These are phyloP conservation scores for Hypoxylon lenormandii DNA, from an alignment of 495 filamentous ascomycete genomes.

Conservation along the genomic window DNA sequence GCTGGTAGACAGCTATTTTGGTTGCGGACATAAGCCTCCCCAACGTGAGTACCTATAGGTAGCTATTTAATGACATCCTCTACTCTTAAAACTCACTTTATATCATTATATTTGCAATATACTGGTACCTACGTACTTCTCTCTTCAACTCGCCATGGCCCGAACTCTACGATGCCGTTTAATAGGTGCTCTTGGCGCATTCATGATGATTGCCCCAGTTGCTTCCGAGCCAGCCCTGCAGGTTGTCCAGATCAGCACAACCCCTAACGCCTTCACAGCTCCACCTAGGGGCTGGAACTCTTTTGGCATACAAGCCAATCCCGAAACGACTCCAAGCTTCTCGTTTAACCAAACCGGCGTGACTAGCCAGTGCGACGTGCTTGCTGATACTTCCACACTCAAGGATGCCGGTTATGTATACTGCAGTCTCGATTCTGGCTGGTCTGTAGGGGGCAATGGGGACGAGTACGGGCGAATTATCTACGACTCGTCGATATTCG, in stretches of 20 bases:
- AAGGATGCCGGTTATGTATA: slow-evolving; percentile 41
- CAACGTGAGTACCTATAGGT: no score
- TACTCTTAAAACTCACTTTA: no score
- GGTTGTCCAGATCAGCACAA: slow-evolving; percentile 19
- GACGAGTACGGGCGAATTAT: slow-evolving; percentile 49
- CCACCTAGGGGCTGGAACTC: slow-evolving; percentile 45
- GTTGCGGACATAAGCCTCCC: no score
- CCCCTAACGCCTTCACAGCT: slow-evolving; percentile 37
- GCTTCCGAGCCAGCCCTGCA: slow-evolving; percentile 1
- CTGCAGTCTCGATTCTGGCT: slow-evolving; percentile 50
- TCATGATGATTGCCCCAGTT: background rate
- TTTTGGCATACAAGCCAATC: slow-evolving; percentile 41
- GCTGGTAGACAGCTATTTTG: no score
- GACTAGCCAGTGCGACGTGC: slow-evolving; percentile 36
- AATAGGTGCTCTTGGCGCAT: background rate
- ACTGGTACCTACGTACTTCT: no score
- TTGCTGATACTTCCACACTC: slow-evolving; percentile 27
- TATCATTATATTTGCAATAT: no score
- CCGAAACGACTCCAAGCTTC: slow-evolving; percentile 20
- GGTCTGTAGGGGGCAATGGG: slow-evolving; percentile 41
- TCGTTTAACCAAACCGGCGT: slow-evolving; percentile 40
- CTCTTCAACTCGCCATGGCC: slow-evolving; percentile 1
- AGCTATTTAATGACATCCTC: no score
- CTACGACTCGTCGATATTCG: slow-evolving; percentile 42
- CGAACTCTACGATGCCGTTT: background rate